Base-by-base conservation (phyloP, 768 basidiomycete genomes). In the Xerocomellus intermedius region DNA sequence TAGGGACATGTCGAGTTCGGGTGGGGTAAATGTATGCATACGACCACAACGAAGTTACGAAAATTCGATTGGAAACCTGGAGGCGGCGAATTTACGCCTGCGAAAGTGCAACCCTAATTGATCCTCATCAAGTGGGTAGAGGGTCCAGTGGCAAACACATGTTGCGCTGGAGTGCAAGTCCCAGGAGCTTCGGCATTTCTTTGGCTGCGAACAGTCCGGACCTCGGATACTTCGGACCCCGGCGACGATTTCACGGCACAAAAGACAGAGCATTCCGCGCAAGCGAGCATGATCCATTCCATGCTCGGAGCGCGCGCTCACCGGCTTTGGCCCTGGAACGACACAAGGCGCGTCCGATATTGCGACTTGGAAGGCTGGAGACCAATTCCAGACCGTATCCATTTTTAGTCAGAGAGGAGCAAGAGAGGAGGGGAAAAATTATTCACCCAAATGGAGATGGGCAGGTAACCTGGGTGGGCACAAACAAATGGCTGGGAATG, bases 61-160 rank as follows among this genome's bases (percentile, higher is more conserved):
- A 62, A 14, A 19, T 62, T 52, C 48, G 55, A 45, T 58, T 62
- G 37, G 39, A 62, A 52, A 9, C 30, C 37, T 7, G n/a, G 35
- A 39, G 26, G 35, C 32, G 32, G 30, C 6, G 28, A 50, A 42
- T 35, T 48, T 16, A 28, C 37, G 60, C 60, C 60, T 60, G 59
- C 48, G 59, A 60, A 62, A 62, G 0, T 1, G 7, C 37, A 36
- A 35, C 57, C 46, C 39, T 39, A 48, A 62, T 51, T 33, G 60
- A 57, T 22, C 26, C 33, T 45, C 19, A 39, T 14, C n/a, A n/a
- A n/a, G n/a, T n/a, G n/a, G n/a, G n/a, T n/a, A n/a, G n/a, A n/a
- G n/a, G n/a, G n/a, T 39, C 17, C 4, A 22, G 13, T 51, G 41
- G 36, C 22, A 46, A 26, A 38, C 56, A 48, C 30, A 10, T 9